A percentile compares a stretch with the other conserved stretches of the same genome.
phyloP scores from a whole-genome alignment of 1,284 basidiomycete species.

The Schizophyllum commune region DNA sequence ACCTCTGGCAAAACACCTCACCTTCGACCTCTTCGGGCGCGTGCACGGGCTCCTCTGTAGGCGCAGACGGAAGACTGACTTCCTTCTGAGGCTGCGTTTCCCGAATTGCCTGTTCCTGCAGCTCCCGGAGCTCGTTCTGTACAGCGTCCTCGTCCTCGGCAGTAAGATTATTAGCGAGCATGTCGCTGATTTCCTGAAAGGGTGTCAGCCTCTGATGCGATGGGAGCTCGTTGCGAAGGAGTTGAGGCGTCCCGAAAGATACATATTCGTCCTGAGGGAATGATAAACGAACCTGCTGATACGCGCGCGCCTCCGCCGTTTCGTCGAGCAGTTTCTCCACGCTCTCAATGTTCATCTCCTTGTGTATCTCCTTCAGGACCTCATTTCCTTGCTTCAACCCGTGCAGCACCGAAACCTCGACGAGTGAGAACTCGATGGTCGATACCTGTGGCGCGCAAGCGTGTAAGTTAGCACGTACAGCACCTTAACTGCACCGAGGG shows the following conservation, averaged over 20 bases:
- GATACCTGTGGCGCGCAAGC: slow-evolving; percentile 55
- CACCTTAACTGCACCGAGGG: not conserved
- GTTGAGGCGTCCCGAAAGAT: no score
- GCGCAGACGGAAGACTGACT: slow-evolving; percentile 28
- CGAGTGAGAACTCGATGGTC: slow-evolving; percentile 92
- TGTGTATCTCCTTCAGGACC: slow-evolving; percentile 89
- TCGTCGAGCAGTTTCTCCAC: slow-evolving; percentile 93
- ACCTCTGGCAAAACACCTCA: not conserved
- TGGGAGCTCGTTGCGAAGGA: not conserved
- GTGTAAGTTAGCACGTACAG: not conserved
- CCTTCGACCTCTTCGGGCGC: slow-evolving; percentile 3
- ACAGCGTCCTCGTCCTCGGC: slow-evolving; percentile 93
- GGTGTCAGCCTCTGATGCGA: slow-evolving; percentile 4
- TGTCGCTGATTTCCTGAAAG: slow-evolving; percentile 81
- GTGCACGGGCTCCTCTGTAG: slow-evolving; percentile 31
- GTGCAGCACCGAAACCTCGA: slow-evolving; percentile 89
- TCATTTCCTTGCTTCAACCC: slow-evolving; percentile 91
- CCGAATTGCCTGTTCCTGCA: slow-evolving; percentile 59
- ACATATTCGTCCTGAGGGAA: no score
- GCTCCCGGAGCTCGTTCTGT: slow-evolving; percentile 65
- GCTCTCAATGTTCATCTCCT: slow-evolving; percentile 85
- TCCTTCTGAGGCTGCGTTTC: slow-evolving; percentile 1
- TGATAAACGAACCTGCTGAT: slow-evolving; percentile 65
- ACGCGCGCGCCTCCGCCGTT: slow-evolving; percentile 86
- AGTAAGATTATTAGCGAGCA: slow-evolving; percentile 77